Conservation (phyloP, 83 land plant genomes). For the Thuja plicata region DNA sequence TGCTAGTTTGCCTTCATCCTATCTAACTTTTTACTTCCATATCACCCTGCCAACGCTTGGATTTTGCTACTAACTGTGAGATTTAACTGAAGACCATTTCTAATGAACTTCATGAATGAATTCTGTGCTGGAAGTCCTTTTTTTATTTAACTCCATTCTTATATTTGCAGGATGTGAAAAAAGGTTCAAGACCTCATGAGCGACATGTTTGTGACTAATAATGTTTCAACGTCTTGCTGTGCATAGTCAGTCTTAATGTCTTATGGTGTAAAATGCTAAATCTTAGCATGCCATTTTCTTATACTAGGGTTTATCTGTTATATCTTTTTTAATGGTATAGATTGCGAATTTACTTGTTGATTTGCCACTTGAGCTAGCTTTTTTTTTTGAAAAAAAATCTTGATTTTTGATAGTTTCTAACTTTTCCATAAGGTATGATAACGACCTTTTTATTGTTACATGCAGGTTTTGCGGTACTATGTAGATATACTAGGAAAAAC, state of each 20-base stretch:
- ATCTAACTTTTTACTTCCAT: background rate
- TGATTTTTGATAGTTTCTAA: background rate
- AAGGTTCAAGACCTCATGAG: background rate
- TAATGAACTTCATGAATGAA: background rate
- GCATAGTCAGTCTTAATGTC: background rate
- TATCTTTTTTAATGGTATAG: background rate
- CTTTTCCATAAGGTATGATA: background rate
- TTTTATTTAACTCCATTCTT: background rate
- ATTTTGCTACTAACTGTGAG: background rate
- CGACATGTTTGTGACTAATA: background rate
- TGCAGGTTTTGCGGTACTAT: conserved; percentile 57
- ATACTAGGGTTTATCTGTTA: background rate
- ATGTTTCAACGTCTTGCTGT: background rate
- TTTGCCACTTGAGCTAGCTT: background rate
- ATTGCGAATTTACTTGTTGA: background rate
- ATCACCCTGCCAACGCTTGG: background rate
- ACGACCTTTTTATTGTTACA: background rate
- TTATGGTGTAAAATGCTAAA: background rate
- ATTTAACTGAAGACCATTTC: background rate
- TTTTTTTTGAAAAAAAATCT: background rate
- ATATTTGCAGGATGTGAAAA: background rate
- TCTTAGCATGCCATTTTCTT: background rate
- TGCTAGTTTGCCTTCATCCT: background rate
- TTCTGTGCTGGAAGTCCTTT: background rate
- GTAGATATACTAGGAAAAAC: conserved; percentile 43